Conservation (phyloP, 805 yeast species). For the Candida ortonii region DNA sequence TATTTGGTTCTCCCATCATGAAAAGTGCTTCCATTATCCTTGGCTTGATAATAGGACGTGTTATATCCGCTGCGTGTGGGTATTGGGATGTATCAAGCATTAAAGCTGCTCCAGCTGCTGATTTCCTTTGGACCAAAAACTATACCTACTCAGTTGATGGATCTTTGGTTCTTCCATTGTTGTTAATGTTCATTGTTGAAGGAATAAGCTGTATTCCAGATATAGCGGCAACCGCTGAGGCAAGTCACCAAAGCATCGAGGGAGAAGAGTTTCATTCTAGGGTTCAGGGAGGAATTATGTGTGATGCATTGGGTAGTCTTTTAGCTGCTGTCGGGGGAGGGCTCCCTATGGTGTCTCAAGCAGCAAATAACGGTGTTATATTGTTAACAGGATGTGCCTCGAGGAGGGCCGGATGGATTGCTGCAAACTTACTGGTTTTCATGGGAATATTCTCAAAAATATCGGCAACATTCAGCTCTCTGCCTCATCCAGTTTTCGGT, state of each 20-base stretch:
- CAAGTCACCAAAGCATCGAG: slow-evolving; percentile 68
- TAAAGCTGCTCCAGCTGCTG: slow-evolving; percentile 65
- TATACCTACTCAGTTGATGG: slow-evolving; percentile 68
- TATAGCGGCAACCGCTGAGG: slow-evolving; percentile 84
- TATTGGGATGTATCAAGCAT: slow-evolving; percentile 59
- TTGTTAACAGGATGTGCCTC: slow-evolving; percentile 81
- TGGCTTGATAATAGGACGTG: slow-evolving; percentile 76
- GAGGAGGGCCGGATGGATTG: slow-evolving; percentile 41
- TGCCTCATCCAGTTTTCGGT: slow-evolving; percentile 68
- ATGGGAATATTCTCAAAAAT: slow-evolving; percentile 80
- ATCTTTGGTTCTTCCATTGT: slow-evolving; percentile 69
- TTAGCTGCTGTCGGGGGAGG: slow-evolving; percentile 68
- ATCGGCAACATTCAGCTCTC: slow-evolving; percentile 70
- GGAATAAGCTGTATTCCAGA: slow-evolving; percentile 87
- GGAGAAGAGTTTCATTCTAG: slow-evolving; percentile 74
- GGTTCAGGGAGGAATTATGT: slow-evolving; percentile 79
- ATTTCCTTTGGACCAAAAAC: slow-evolving; percentile 78
- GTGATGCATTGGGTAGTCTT: slow-evolving; percentile 72
- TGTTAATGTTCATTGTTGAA: slow-evolving; percentile 67
- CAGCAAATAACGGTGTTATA: slow-evolving; percentile 86
- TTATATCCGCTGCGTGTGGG: slow-evolving; percentile 82
- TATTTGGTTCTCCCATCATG: slow-evolving; percentile 82
- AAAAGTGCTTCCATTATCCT: slow-evolving; percentile 78
- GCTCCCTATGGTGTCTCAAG: slow-evolving; percentile 78
- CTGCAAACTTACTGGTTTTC: slow-evolving; percentile 62